Base-by-base conservation (phyloP, 305 asterid genomes). In the Fraxinus albicans region DNA sequence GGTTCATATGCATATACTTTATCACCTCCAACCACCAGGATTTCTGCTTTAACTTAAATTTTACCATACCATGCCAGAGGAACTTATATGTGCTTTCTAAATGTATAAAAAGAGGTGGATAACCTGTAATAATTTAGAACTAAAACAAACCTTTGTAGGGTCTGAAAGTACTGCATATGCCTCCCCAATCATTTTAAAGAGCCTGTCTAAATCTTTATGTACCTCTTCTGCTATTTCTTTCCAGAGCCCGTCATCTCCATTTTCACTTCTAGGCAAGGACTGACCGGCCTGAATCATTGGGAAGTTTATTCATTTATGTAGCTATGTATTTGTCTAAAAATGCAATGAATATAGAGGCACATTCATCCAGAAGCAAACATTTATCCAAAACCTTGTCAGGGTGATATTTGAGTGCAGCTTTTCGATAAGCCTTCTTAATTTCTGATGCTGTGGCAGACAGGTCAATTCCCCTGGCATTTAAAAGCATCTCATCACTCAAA, bases 121-220 rank as follows among this genome's bases (percentile, higher is more conserved):
- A 78, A 4, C 0, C 36, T 63, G 58, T 29, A 73, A 73, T 76
- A 55, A 77, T 76, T 36, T 77, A 44, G 73, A 58, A 86, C 38
- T 27, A 40, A 85, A 50, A 42, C 70, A 47, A 77, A 96, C 99
- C 99, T 94, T 93, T 76, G 91, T 44, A 77, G 97, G 93, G 86
- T 96, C 98, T 25, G 98, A 96, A 83, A 96, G 98, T 83, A 94
- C 91, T n/a, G 98, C 97, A 91, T 96, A 92, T 83, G 99, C 99
- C 90, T 94, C 98, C 80, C 98, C 98, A 78, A 96, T 93, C 93
- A 94, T 94, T 89, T 94, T 96, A 84, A 94, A 94, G 81, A 96
- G 97, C 84, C 91, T 90, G 75, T 93, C 98, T 74, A 98, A 97
- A 85, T 96, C 98, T 91, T 89, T 96, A 78, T 89, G 91, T 76